Percentiles rank a stretch among this genome's conserved stretches.
Conservation (phyloP, 352 stramenopile genomes). For the Pythium rhizo-oryzae region DNA sequence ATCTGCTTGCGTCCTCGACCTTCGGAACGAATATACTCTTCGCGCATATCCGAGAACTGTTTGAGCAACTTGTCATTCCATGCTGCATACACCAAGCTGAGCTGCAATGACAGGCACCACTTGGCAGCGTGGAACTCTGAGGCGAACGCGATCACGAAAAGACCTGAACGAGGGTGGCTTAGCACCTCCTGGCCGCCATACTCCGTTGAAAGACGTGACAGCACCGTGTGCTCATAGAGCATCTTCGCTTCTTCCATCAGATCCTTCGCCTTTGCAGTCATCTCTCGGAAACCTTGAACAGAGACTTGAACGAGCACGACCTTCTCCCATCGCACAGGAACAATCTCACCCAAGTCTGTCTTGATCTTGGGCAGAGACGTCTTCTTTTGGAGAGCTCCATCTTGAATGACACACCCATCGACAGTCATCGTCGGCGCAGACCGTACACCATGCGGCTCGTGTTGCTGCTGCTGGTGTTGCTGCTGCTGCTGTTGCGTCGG, state of each 20-base stretch:
- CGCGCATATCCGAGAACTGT: slow-evolving; percentile 81
- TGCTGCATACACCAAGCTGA: slow-evolving; percentile 83
- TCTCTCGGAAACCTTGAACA: slow-evolving; percentile 80
- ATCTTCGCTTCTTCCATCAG: slow-evolving; percentile 88
- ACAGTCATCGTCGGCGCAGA: slow-evolving; percentile 19
- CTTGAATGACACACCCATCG: slow-evolving; percentile 15
- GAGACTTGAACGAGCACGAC: slow-evolving; percentile 86
- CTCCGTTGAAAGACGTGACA: slow-evolving; percentile 80
- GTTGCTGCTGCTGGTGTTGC: slow-evolving; percentile 18
- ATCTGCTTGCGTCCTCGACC: slow-evolving; percentile 60
- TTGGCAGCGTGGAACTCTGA: slow-evolving; percentile 88
- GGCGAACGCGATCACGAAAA: slow-evolving; percentile 85
- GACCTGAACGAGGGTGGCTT: slow-evolving; percentile 69
- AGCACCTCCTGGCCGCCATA: slow-evolving; percentile 84
- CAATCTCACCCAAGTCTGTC: slow-evolving; percentile 75
- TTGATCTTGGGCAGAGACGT: slow-evolving; percentile 69
- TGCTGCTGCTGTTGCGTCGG: slow-evolving; percentile 19
- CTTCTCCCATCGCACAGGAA: slow-evolving; percentile 79
- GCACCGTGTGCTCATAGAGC: slow-evolving; percentile 86
- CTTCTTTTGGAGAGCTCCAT: slow-evolving; percentile 47
- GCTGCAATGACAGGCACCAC: slow-evolving; percentile 85
- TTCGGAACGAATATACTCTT: slow-evolving; percentile 43
- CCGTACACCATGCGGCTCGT: slow-evolving; percentile 18
- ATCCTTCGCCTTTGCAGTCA: slow-evolving; percentile 75
- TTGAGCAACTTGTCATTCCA: slow-evolving; percentile 90